Evolutionary conservation across 768 basidiomycete species (phyloP).

Genomic region (Mycena crocata): DNA sequence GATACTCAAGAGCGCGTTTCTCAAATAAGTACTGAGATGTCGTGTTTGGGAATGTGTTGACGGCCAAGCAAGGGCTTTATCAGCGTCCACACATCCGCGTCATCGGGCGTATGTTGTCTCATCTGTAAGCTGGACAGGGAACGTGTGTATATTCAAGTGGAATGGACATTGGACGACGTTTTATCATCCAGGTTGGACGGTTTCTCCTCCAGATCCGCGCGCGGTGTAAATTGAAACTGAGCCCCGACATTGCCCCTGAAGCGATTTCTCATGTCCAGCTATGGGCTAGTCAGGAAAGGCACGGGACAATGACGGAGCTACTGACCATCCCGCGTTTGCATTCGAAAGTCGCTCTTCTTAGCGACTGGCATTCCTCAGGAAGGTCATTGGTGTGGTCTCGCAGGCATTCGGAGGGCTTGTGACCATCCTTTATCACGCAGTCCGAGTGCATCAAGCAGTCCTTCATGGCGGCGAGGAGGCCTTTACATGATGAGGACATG

Average conservation of each 20-base stretch:
- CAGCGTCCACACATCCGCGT: no score
- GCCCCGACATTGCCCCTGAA: constrained; percentile 80
- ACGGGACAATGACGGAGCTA: constrained; percentile 17
- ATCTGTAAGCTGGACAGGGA: neutral
- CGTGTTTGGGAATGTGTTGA: neutral
- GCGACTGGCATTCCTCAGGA: constrained; percentile 81
- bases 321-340: constrained; percentile 92
- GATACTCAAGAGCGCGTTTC: no score
- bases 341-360: constrained; percentile 87
- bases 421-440: constrained; percentile 84
- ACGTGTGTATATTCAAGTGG: constrained; percentile 18
- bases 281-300: neutral
- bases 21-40: neutral
- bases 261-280: constrained; percentile 89
- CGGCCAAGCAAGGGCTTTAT: no score
- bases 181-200: no score
- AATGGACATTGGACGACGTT: no score
- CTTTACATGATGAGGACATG: constrained; percentile 88
- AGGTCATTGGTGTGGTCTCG: constrained; percentile 79
- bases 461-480: constrained; percentile 81
- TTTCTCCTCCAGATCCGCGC: constrained; percentile 38
- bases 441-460: constrained; percentile 88
- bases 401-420: constrained; percentile 88
- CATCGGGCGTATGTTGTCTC: neutral
- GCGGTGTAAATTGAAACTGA: constrained; percentile 59